Conservation (phyloP, 225 moss, liverwort and hornwort genomes). For the Polytrichum formosum region DNA sequence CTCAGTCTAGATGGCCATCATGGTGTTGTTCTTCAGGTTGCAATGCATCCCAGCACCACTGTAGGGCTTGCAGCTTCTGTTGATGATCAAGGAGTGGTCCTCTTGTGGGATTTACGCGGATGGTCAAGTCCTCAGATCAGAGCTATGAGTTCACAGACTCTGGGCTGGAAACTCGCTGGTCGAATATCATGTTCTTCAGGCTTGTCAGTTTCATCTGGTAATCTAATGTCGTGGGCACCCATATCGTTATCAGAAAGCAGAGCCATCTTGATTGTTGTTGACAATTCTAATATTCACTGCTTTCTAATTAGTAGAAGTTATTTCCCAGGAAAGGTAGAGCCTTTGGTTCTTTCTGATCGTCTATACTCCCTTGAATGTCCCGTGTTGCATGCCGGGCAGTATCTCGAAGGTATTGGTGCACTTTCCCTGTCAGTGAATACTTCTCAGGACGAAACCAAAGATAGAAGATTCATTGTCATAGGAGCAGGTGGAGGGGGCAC, state of each 20-base stretch:
- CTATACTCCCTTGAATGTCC: conserved; percentile 66
- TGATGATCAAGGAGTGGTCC: conserved; percentile 65
- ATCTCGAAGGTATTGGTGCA: conserved; percentile 55
- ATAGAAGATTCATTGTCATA: conserved; percentile 48
- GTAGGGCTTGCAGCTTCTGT: conserved; percentile 81
- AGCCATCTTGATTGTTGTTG: conserved; percentile 63
- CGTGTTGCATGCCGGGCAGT: conserved; percentile 29
- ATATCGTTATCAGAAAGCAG: conserved; percentile 51
- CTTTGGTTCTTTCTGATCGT: conserved; percentile 47
- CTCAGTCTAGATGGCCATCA: conserved; percentile 73
- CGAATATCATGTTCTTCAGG: conserved; percentile 38
- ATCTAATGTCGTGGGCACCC: conserved; percentile 85
- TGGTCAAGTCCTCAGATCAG: conserved; percentile 76
- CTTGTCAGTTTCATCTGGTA: conserved; percentile 32
- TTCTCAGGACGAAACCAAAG: conserved; percentile 20
- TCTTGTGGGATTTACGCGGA: conserved; percentile 77
- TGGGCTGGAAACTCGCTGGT: conserved; percentile 81
- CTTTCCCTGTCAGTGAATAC: conserved; percentile 33
- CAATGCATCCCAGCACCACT: conserved; percentile 69
- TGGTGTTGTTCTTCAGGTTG: conserved; percentile 65
- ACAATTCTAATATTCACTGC: conserved; percentile 57
- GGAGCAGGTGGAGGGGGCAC: conserved; percentile 45
- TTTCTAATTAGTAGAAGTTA: conserved; percentile 54
- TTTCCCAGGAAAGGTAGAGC: conserved; percentile 46
- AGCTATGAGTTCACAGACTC: conserved; percentile 61